phyloP scores from a whole-genome alignment of 352 stramenopile genomes.

The Peronospora destructor region DNA sequence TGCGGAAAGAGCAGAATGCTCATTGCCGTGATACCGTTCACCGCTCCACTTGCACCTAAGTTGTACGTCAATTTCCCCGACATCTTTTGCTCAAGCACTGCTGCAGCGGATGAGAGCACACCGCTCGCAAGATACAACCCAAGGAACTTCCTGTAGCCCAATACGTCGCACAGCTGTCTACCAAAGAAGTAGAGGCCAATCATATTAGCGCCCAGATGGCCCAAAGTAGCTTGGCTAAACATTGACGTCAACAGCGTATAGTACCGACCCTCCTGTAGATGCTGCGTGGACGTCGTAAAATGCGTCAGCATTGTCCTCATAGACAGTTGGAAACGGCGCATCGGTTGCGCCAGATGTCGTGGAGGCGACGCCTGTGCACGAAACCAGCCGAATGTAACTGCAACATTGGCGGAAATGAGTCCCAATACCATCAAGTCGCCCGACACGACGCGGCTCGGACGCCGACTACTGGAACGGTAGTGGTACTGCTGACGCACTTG shows the following conservation, averaged over 20 bases:
- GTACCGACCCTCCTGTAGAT: slow-evolving; percentile 52
- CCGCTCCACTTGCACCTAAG: slow-evolving; percentile 62
- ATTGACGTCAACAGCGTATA: slow-evolving; percentile 69
- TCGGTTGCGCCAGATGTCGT: slow-evolving; percentile 21
- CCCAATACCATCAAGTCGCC: slow-evolving; percentile 42
- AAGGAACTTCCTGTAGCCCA: slow-evolving; percentile 62
- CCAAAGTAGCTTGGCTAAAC: slow-evolving; percentile 58
- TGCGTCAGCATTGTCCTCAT: slow-evolving; percentile 57
- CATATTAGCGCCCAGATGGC: slow-evolving; percentile 67
- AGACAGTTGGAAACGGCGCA: slow-evolving; percentile 23
- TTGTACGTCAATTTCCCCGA: slow-evolving; percentile 43
- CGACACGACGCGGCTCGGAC: slow-evolving; percentile 19
- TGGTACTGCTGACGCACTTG: slow-evolving; percentile 23
- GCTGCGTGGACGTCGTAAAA: slow-evolving; percentile 69
- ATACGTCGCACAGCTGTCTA: slow-evolving; percentile 54
- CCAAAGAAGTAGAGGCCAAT: slow-evolving; percentile 76
- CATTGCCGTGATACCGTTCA: slow-evolving; percentile 74
- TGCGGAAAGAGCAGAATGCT: slow-evolving; percentile 66
- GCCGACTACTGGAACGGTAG: slow-evolving; percentile 22
- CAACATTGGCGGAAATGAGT: slow-evolving; percentile 48
- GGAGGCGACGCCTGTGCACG: slow-evolving; percentile 37
- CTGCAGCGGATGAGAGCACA: slow-evolving; percentile 52
- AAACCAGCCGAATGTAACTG: slow-evolving; percentile 56
- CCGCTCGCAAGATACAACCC: slow-evolving; percentile 66
- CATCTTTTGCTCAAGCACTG: slow-evolving; percentile 53